These are phyloP conservation scores for Amauroascus niger DNA, from an alignment of 2,329 filamentous ascomycete genomes.

Conservation along the genomic window DNA sequence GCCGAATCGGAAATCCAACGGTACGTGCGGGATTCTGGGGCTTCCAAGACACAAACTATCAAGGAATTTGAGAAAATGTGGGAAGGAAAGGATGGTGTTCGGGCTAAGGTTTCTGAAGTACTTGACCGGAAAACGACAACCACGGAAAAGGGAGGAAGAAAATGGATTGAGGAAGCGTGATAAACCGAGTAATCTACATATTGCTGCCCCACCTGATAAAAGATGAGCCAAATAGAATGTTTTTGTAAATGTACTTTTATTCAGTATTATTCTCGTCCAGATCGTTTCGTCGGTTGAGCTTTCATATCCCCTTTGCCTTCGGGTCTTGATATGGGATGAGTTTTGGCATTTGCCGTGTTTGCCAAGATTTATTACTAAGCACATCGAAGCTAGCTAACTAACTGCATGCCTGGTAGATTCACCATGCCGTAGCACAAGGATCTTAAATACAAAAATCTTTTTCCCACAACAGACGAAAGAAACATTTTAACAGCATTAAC, in stretches of 20 bases:
- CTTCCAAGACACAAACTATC: slow-evolving; percentile 48
- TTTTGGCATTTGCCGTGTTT: background rate
- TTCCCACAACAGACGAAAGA: too few species aligned
- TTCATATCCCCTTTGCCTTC: too few species aligned
- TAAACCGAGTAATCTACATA: background rate
- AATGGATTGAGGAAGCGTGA: slow-evolving; percentile 1
- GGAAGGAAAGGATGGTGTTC: slow-evolving; percentile 58
- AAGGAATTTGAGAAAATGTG: slow-evolving; percentile 51
- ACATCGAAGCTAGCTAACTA: background rate
- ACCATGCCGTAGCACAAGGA: too few species aligned
- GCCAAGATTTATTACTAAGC: too few species aligned
- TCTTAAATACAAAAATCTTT: too few species aligned
- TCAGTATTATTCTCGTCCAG: background rate
- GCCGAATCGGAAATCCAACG: slow-evolving; percentile 49
- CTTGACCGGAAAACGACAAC: slow-evolving; percentile 51
- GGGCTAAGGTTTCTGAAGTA: slow-evolving; percentile 59
- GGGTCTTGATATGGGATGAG: too few species aligned
- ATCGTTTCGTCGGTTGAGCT: too few species aligned
- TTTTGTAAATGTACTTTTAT: background rate
- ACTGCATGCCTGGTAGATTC: too few species aligned
- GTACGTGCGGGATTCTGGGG: slow-evolving; percentile 31
- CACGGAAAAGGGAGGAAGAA: slow-evolving; percentile 31
- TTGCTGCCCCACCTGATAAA: background rate
- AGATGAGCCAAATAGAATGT: background rate
- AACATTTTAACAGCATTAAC: too few species aligned